Percentiles rank a stretch among this genome's conserved stretches.
Evolutionary conservation across 2,329 filamentous ascomycete genomes (phyloP).

Genomic region (Huntiella abstrusa): DNA sequence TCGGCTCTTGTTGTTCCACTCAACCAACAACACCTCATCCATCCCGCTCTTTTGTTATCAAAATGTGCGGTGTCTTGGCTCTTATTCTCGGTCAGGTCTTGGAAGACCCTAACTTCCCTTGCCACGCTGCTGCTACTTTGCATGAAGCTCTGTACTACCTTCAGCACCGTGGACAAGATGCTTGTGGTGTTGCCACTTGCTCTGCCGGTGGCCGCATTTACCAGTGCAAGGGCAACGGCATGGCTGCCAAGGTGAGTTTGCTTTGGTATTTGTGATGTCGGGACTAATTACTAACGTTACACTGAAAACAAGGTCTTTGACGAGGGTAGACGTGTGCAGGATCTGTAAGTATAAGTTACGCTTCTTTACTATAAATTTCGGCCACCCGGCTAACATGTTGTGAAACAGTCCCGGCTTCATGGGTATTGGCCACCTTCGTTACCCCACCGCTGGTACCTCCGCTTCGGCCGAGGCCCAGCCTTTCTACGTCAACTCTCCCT

Average conservation of each 20-base stretch:
- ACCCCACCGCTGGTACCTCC: slow-evolving; percentile 74
- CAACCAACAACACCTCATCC: not conserved
- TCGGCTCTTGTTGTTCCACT: not conserved
- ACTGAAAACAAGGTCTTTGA: slow-evolving; percentile 49
- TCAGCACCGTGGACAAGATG: slow-evolving; percentile 64
- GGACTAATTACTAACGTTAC: not conserved
- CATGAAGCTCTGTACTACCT: slow-evolving; percentile 56
- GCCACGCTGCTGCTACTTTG: slow-evolving; percentile 39
- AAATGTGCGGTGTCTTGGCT: slow-evolving; percentile 44
- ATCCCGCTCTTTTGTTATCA: slow-evolving; percentile 13
- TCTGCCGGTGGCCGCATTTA: slow-evolving; percentile 63
- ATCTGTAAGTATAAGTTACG: slow-evolving; percentile 6
- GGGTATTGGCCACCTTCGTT: slow-evolving; percentile 72
- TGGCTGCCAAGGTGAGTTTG: slow-evolving; percentile 47
- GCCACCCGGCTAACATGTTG: slow-evolving; percentile 23
- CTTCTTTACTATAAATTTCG: not conserved
- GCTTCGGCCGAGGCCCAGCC: slow-evolving; percentile 64
- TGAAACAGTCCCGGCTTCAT: slow-evolving; percentile 52
- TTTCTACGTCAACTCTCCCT: slow-evolving; percentile 73
- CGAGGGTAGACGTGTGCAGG: slow-evolving; percentile 42
- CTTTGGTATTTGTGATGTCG: not conserved
- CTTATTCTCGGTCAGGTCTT: slow-evolving; percentile 38
- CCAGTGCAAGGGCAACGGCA: slow-evolving; percentile 78
- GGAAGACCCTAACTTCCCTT: slow-evolving; percentile 16
- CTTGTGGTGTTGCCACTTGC: slow-evolving; percentile 58